phyloP scores from a whole-genome alignment of 2,329 filamentous ascomycete genomes.

The Aureobasidium musti region DNA sequence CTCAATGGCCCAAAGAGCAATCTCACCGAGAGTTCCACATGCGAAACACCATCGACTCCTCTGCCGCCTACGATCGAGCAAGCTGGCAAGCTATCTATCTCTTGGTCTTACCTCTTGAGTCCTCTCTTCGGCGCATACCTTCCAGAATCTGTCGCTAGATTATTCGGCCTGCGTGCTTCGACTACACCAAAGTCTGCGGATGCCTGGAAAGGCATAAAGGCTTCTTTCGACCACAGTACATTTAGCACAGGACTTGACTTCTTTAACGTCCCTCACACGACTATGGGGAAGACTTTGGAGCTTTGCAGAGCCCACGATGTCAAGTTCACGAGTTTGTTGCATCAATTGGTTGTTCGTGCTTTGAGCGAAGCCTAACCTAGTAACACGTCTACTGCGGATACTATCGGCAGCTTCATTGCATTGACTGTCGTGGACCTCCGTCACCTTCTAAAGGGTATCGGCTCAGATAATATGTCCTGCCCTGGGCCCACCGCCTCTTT shows the following conservation, averaged over 20 bases:
- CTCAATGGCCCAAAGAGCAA: constrained; percentile 4
- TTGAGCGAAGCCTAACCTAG: constrained; percentile 33
- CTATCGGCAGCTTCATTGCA: constrained; percentile 42
- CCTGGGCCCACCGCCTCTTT: neutral
- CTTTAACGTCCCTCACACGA: constrained; percentile 39
- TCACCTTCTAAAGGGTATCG: neutral
- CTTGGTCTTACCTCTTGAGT: constrained; percentile 49
- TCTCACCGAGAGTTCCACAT: neutral
- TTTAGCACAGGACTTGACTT: constrained; percentile 41
- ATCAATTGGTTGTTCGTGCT: constrained; percentile 45
- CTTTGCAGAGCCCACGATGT: constrained; percentile 41
- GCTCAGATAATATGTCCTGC: neutral
- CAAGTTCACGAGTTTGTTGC: constrained; percentile 49
- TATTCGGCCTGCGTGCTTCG: constrained; percentile 41
- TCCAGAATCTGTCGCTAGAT: constrained; percentile 41
- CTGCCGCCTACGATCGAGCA: constrained; percentile 47
- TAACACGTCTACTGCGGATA: neutral
- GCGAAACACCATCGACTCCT: constrained; percentile 31
- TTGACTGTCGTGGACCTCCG: constrained; percentile 49
- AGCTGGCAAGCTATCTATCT: constrained; percentile 46
- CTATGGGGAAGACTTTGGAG: constrained; percentile 38
- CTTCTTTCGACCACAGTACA: constrained; percentile 35
- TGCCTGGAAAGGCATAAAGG: constrained; percentile 42
- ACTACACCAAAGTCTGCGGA: constrained; percentile 36
- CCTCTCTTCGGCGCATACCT: constrained; percentile 45